These are phyloP conservation scores for Mycena belliarum DNA, from an alignment of 768 basidiomycete species.

Conservation along the genomic window DNA sequence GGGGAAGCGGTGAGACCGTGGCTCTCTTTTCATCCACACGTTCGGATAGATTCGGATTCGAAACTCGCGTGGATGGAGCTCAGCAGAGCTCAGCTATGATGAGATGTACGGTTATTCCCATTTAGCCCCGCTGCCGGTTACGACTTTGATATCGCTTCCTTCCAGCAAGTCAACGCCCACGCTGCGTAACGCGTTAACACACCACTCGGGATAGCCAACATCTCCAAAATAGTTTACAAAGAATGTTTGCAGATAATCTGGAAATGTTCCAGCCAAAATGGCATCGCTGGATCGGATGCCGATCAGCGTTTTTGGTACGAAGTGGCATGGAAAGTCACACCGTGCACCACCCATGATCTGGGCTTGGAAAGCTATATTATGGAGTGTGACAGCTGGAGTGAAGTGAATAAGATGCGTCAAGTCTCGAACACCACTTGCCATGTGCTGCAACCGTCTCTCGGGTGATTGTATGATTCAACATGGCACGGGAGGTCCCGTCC, in stretches of 20 bases:
- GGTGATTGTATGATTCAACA: constrained; percentile 74
- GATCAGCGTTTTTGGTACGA: background rate
- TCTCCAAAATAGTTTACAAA: constrained; percentile 78
- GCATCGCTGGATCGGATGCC: constrained; percentile 43
- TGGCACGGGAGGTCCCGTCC: constrained; percentile 65
- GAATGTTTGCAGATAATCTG: constrained; percentile 73
- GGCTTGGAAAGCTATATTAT: constrained; percentile 86
- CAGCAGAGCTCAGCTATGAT: no score
- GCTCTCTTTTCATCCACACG: background rate
- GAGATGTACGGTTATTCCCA: constrained; percentile 66
- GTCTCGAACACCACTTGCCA: constrained; percentile 44
- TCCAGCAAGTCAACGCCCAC: constrained; percentile 85
- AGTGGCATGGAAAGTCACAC: background rate
- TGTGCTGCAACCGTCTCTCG: constrained; percentile 87
- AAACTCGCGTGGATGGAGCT: no score
- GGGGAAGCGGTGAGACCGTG: constrained; percentile 38
- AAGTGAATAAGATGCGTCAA: constrained; percentile 14
- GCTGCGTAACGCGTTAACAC: constrained; percentile 77
- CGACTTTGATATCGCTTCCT: constrained; percentile 46
- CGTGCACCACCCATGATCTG: constrained; percentile 84
- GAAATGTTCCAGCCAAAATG: constrained; percentile 77
- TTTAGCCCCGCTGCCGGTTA: constrained; percentile 65
- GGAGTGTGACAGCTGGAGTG: constrained; percentile 69
- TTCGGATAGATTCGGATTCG: no score
- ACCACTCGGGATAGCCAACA: constrained; percentile 85